Evolutionary conservation across 345 rosid species (phyloP), one percentile per base, ranked within the genome.

Genomic region (Laguncularia racemosa): DNA sequence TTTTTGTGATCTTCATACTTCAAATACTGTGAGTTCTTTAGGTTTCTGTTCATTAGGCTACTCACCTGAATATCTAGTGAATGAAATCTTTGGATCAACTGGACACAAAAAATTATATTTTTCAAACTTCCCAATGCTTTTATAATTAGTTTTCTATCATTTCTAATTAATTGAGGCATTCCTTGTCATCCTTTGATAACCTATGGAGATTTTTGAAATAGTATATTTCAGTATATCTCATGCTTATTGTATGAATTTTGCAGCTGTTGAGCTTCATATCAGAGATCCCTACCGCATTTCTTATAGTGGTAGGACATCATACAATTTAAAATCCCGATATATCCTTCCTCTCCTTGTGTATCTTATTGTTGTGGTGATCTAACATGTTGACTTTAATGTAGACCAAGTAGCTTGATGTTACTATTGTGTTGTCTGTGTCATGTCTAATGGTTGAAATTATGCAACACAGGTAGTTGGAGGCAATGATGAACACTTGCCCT

Each of bases 381-480:
- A n/a, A n/a, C 28, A 23, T 23, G 3, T 23, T 2, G 28, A 23
- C 28, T 23, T 1, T 23, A 6, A 23, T 23, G 28, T 6, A 23
- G 28, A 61, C 43, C 43, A 16, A 3, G 52, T 33, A 48, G 20
- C 20, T 57, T 50, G 21, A 8, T 50, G 16, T 55, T 55, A 26
- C 52, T n/a, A 18, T 61, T 46, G 26, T 46, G 53, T 52, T 38
- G 40, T 12, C 17, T 53, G 44, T 45, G 6, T 52, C 55, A 47
- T 56, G 46, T 65, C 56, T 71, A 58, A 55, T 44, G 47, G 47
- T 33, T 33, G 6, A 33, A 6, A 33, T 4, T 33, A 33, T 33
- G 40, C 40, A 55, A n/a, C 26, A 44, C 65, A 88, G 98, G 95
- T 91, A 58, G 91, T 91, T 52, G 96, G 95, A 61, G 96, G 84